Base-by-base conservation (phyloP, 108 stramenopile genomes). In the Nitzschia sp. region DNA sequence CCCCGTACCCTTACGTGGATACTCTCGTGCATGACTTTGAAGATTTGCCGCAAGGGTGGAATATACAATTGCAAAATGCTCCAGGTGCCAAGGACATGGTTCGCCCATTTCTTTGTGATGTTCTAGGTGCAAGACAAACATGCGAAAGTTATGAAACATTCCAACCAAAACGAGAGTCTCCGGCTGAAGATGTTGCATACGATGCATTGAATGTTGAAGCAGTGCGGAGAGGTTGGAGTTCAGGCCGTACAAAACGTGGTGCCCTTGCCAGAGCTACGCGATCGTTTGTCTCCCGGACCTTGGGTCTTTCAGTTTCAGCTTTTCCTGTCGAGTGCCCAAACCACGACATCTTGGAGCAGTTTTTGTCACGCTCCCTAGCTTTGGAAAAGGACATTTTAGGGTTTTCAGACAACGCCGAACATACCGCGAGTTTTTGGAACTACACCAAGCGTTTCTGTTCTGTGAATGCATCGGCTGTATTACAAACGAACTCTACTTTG, bases 1-100 rank as follows among this genome's bases (percentile, higher is more conserved):
- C 61, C 9, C 61, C 61, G 5, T 62, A 62, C 43, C 61, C 61
- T 6, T 62, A 43, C 40, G 61, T 62, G n/a, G 61, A 62, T 46
- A 22, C 12, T 21, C 37, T 62, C 11, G 1, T 43, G 10, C 21
- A 44, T 10, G 29, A 34, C 3, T 34, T 34, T 34, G 0, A 9
- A 14, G 15, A 20, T 5, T 62, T 44, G 8, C 61, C 61, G 7
- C 1, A 7, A 9, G 40, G 40, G 0, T 62, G 61, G 61, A 46
- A 62, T 10, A n/a, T 43, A 1, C 22, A 44, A 3, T 21, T 62
- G 2, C n/a, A 22, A 8, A 46, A 62, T 19, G 44, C 24, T 41
- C 61, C 42, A 17, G 38, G 12, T 1, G 43, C 41, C 10, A 15
- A 15, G 10, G 61, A 62, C 43, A 38, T 62, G 8, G 61, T 62